Base-by-base conservation (phyloP, 805 yeast genomes). In the Starmerella kuoi region DNA sequence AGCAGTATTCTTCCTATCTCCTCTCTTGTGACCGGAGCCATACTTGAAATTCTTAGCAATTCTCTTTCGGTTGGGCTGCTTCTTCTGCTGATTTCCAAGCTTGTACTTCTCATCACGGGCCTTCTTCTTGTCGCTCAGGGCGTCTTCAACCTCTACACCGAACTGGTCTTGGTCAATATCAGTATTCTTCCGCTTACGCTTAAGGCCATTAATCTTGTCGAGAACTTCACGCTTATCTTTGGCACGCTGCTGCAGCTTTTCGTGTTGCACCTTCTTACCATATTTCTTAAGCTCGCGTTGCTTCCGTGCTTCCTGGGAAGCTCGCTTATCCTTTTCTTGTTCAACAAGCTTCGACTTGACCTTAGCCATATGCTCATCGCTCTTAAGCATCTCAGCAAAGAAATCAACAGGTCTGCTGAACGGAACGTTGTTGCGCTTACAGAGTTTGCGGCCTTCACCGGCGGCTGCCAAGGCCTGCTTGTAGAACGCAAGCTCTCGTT, bases 351-450 rank as follows among this genome's bases (percentile, higher is more conserved):
- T 85, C 56, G 69, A 66, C 69, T 84, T 86, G 58, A 91, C 72
- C 64, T 76, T 83, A 58, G 85, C 95, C 98, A 91, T 91, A 63
- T 91, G 99, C 61, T 85, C 95, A 62, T 91, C 98, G 41, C 87
- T 79, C 67, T 91, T 91, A 46, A 86, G 83, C 98, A 91, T 91
- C 65, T 91, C 98, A 17, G 98, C 99, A 66, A 91, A 91, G 62
- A 84, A 91, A 61, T 91, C 98, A 56, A 74, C 66, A 28, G 99
- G 99, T 62, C 98, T 76, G 23, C 93, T 70, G 61, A 91, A 91
- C 46, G 95, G 85, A 25, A 88, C 76, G 57, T 79, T 78, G 51
- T 82, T 70, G 56, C 76, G 76, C 38, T 51, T 51, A 43, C 76
- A 64, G 32, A 82, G 67, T 41, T 73, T 72, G 56, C 88, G 77